Conservation (phyloP, 1,139 yeast genomes). For the Zygosaccharomyces sapae region DNA sequence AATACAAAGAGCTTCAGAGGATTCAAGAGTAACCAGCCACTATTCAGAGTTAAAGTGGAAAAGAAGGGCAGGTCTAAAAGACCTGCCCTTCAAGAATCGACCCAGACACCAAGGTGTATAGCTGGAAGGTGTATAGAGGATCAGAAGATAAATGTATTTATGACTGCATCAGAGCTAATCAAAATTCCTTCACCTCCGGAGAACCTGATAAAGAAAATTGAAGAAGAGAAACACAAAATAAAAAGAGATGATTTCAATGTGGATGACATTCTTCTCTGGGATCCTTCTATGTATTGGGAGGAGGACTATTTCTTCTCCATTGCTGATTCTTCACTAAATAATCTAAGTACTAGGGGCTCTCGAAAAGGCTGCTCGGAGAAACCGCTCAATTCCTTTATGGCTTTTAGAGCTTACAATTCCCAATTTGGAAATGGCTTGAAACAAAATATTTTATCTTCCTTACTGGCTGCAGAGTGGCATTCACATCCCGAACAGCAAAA, state of each 20-base stretch:
- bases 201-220: constrained; percentile 4
- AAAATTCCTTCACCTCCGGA: constrained; percentile 7
- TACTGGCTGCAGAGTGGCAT: constrained; percentile 14
- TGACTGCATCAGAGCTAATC: constrained; percentile 2
- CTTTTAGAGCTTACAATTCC: constrained; percentile 11
- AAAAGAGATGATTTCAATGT: background rate
- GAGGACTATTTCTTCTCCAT: constrained; percentile 8
- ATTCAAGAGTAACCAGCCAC: constrained; percentile 9
- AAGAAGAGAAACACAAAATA: constrained; percentile 8
- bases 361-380: constrained; percentile 4
- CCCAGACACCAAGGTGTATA: background rate
- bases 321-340: constrained; percentile 8
- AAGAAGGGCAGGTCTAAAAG: background rate
- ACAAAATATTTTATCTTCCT: constrained; percentile 11
- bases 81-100: background rate
- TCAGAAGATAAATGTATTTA: constrained; percentile 6
- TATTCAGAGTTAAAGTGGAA: constrained; percentile 9
- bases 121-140: constrained; percentile 1
- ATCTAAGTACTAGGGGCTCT: constrained; percentile 7
- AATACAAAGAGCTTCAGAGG: constrained; percentile 3
- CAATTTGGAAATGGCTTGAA: constrained; percentile 12
- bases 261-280: constrained; percentile 3
- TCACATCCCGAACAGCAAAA: constrained; percentile 12
- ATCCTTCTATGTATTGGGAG: constrained; percentile 7
- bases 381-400: constrained; percentile 12